Base-by-base conservation (phyloP, 441 rosid species). In the Syzygium malaccense region DNA sequence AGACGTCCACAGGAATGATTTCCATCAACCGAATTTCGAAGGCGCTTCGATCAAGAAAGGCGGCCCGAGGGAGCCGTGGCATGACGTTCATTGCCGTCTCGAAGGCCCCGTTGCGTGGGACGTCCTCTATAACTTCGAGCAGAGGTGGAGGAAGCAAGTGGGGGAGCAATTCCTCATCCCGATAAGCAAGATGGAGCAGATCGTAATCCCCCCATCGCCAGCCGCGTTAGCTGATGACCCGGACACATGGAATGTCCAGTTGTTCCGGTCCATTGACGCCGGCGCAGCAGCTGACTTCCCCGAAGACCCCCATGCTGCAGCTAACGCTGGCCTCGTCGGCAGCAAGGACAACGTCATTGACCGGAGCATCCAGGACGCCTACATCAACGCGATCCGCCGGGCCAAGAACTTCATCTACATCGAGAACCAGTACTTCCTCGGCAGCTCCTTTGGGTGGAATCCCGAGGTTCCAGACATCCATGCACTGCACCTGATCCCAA, bases 31-130 rank as follows among this genome's bases (percentile, higher is more conserved):
- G 0, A 94, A 93, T 62, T 94, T 95, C 62, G 79, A 68, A 7
- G 95, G 93, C 0, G 88, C 96, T n/a, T 93, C 95, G 4, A 91
- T 94, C n/a, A 87, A 78, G 54, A 94, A 91, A 54, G 97, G 96
- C 2, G 95, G 97, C 87, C 97, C 96, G 6, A 92, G 97, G 51
- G 95, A 94, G 89, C 97, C 97, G 1, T 94, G 97, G 97, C 97
- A 95, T 14, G 97, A 95, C 85, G 91, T 95, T 60, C 97, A 95
- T 32, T 94, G 95, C 88, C 90, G 90, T 86, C 89, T 95, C 4
- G 96, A 95, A 88, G 96, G 97, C 86, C 95, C 95, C 41, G 93
- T 91, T 14, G 97, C 97, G 0, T 94, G 96, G 96, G 97, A 95
- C 60, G 94, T 95, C 64, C 87, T 94, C 91, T 89, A 86, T 88